Percentiles rank a stretch among this genome's conserved stretches.
phyloP scores from a whole-genome alignment of 2,329 filamentous ascomycete species.

The Aspergillus oerlinghausenensis region DNA sequence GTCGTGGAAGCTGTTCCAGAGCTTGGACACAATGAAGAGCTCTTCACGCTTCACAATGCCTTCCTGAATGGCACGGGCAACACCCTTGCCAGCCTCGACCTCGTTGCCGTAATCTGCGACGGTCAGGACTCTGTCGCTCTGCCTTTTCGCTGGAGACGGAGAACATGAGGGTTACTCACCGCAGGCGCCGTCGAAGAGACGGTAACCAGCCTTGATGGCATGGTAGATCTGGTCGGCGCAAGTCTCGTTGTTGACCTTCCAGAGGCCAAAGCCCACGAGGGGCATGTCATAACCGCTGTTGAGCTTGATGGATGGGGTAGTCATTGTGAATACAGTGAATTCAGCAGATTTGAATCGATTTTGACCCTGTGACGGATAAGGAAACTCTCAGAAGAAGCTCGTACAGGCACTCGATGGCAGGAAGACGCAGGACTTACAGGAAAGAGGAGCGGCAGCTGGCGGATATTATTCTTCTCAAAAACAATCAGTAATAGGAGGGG shows the following conservation, averaged over 20 bases:
- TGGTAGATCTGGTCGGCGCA: conserved; percentile 76
- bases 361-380: not conserved
- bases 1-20: conserved; percentile 91
- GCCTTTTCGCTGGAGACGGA: not conserved
- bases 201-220: conserved; percentile 58
- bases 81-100: conserved; percentile 69
- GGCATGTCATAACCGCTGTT: conserved; percentile 37
- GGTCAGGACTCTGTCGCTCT: not conserved
- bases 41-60: conserved; percentile 78
- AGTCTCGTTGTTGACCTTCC: conserved; percentile 74
- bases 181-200: conserved; percentile 58
- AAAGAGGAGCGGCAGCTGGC: not conserved
- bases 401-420: not conserved
- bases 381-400: not conserved
- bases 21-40: conserved; percentile 87
- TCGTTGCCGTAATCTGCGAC: conserved; percentile 77
- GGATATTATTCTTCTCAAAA: not conserved
- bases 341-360: not conserved
- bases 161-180: conserved; percentile 34
- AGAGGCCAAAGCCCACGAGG: conserved; percentile 53
- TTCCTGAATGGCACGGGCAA: conserved; percentile 74
- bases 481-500: not conserved
- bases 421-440: not conserved
- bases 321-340: not conserved
- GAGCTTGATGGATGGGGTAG: conserved; percentile 13